phyloP scores from a whole-genome alignment of 352 stramenopile genomes.

The Phytophthora colocasiae region DNA sequence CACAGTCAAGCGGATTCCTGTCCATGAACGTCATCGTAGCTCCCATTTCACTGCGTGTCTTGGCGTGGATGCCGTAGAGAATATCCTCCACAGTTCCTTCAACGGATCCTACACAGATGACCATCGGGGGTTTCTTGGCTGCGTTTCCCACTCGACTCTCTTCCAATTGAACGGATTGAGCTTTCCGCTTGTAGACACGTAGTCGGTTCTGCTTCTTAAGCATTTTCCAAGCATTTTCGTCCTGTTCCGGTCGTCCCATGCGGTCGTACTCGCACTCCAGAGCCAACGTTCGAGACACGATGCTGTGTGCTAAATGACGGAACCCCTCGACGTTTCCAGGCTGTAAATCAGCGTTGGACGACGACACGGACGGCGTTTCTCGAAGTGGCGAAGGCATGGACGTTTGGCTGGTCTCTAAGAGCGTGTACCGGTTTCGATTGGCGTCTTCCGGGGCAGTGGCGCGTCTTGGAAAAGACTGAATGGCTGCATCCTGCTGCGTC shows the following conservation, averaged over 20 bases:
- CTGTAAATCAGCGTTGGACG: slow-evolving; percentile 31
- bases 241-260: slow-evolving; percentile 37
- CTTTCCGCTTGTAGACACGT: slow-evolving; percentile 52
- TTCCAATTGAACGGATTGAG: slow-evolving; percentile 13
- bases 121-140: slow-evolving; percentile 45
- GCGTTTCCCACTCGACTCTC: slow-evolving; percentile 11
- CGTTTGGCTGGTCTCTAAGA: slow-evolving; percentile 12
- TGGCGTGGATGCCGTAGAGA: slow-evolving; percentile 65
- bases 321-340: slow-evolving; percentile 44
- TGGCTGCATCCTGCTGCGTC: slow-evolving; percentile 18
- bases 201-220: slow-evolving; percentile 50
- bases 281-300: slow-evolving; percentile 55
- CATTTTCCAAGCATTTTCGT: slow-evolving; percentile 42
- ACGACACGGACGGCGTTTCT: slow-evolving; percentile 24
- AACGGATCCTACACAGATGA: slow-evolving; percentile 60
- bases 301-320: slow-evolving; percentile 50
- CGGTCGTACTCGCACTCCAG: slow-evolving; percentile 54
- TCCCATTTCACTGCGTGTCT: slow-evolving; percentile 63
- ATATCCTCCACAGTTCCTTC: slow-evolving; percentile 61
- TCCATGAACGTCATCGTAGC: slow-evolving; percentile 57
- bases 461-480: slow-evolving; percentile 23
- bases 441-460: slow-evolving; percentile 24
- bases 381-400: slow-evolving; percentile 18
- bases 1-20: slow-evolving; percentile 48
- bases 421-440: slow-evolving; percentile 11